Conservation (phyloP, 2,329 filamentous ascomycete species). For the Verticillium tricorpus region DNA sequence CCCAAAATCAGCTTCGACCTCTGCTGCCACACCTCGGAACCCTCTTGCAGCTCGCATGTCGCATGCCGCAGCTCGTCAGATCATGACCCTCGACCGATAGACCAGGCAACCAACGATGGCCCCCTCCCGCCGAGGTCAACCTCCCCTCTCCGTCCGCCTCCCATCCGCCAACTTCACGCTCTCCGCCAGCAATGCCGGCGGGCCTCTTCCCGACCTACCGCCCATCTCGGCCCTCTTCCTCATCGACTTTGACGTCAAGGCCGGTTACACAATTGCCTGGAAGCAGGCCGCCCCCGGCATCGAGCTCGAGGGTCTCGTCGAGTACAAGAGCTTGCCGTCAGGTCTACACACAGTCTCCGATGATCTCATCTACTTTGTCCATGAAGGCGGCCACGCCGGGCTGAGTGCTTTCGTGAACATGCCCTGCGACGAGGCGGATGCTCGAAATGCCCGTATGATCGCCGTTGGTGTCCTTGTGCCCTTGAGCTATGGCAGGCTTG, state of each 20-base stretch:
- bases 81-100: background rate
- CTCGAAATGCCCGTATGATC: conserved; percentile 87
- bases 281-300: conserved; percentile 67
- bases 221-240: conserved; percentile 77
- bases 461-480: conserved; percentile 87
- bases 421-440: conserved; percentile 68
- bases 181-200: conserved; percentile 10
- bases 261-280: conserved; percentile 89
- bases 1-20: background rate
- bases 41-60: background rate
- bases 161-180: conserved; percentile 22
- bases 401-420: conserved; percentile 88
- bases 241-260: conserved; percentile 88
- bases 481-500: conserved; percentile 77
- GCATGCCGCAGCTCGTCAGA: background rate
- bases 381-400: conserved; percentile 73
- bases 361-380: conserved; percentile 92
- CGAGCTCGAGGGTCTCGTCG: conserved; percentile 79
- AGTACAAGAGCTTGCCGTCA: conserved; percentile 94
- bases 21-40: background rate
- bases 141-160: conserved; percentile 33
- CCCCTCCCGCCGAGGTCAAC: conserved; percentile 31
- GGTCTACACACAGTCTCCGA: conserved; percentile 84
- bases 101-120: background rate
- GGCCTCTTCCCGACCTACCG: conserved; percentile 41